Base-by-base conservation (phyloP, 2,329 filamentous ascomycete species). In the Aureobasidium sp. region DNA sequence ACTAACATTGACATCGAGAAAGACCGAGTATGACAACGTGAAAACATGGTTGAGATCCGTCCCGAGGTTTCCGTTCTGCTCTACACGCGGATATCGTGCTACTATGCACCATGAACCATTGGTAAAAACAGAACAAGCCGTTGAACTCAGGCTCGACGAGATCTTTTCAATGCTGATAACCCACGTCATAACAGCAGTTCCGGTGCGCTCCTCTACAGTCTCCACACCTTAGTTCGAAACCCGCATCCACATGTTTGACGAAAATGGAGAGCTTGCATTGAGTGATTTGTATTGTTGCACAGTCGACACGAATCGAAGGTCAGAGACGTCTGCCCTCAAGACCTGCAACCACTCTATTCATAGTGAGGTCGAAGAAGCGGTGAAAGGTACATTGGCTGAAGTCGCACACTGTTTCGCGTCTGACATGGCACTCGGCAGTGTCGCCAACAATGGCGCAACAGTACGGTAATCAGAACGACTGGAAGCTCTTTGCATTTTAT, bases 201-300 rank as follows among this genome's bases (percentile, higher is more conserved):
- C 49, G 31, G 36, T n/a, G 36, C 49, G n/a, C 47, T 51, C 31
- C 17, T n/a, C 22, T 20, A 44, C 11, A 48, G 45, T 48, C 52
- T 55, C 52, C 52, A 51, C 47, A 55, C 37, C 52, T 55, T 52
- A 39, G 49, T n/a, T 27, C n/a, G 5, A 20, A 51, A 39, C n/a
- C 22, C 20, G 34, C 34, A 20, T 55, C 51, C 22, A 55, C 51
- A 55, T 55, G 15, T 17, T 42, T 14, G 31, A 55, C 51, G 51
- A 55, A 37, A 42, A 55, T 14, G 51, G 25, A 31, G 15, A 55
- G 37, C 37, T 55, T n/a, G 9, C 51, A 31, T 25, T 31, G 39
- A 9, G 12, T 56, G 53, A 57, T 57, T 57, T 45, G 53, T 57
- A 20, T 57, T 55, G 37, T 55, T 57, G 53, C 41, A 45, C 39